Evolutionary conservation across 108 stramenopile species (phyloP).

Genomic region (Nannochloropsis salina): DNA sequence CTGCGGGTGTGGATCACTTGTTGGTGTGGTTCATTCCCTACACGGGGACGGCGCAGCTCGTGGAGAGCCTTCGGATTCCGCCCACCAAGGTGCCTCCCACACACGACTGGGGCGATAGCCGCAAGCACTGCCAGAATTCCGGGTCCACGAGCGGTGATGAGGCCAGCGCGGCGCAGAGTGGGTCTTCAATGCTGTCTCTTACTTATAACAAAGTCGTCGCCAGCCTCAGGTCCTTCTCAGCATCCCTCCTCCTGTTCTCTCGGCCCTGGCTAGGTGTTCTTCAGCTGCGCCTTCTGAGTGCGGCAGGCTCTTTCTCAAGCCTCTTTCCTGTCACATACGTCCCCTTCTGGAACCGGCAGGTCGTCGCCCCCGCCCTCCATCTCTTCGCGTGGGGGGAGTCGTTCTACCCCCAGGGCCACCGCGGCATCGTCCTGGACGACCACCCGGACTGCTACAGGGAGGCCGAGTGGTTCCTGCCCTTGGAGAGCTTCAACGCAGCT

Average conservation of each 20-base stretch:
- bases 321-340: neutral
- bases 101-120: neutral
- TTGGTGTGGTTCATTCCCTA: conserved; percentile 12
- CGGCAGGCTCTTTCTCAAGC: neutral
- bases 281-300: neutral
- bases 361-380: neutral
- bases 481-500: neutral
- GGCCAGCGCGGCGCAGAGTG: neutral
- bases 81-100: neutral
- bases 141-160: neutral
- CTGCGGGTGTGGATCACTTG: neutral
- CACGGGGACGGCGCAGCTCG: neutral
- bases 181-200: neutral
- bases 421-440: neutral
- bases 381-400: neutral
- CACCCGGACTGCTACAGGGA: neutral
- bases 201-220: neutral
- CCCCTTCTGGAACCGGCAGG: neutral
- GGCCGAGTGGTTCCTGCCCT: neutral
- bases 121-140: too few relatives aligned
- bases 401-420: neutral
- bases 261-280: neutral
- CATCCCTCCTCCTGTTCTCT: neutral
- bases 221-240: neutral
- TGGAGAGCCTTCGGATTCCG: neutral